phyloP scores from a whole-genome alignment of 805 yeast species.

The Suhomyces canberraensis region DNA sequence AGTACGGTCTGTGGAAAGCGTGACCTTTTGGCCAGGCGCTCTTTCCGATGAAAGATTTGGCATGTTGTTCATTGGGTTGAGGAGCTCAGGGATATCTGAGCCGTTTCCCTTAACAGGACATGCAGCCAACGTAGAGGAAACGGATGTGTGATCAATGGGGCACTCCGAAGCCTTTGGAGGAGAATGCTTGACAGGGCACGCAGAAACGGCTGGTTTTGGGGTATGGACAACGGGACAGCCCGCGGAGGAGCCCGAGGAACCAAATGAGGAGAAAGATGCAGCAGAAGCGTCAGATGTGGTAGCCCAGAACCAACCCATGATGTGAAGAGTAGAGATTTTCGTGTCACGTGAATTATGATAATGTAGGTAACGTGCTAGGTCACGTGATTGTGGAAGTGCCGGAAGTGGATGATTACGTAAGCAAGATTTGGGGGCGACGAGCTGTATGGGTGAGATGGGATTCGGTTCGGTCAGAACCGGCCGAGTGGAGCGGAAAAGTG shows the following conservation, averaged over 20 bases:
- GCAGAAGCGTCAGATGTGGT: slow-evolving; percentile 19
- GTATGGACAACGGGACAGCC: slow-evolving; percentile 39
- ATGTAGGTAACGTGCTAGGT: neutral
- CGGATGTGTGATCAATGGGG: slow-evolving; percentile 29
- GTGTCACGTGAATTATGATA: neutral
- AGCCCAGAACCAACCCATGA: slow-evolving; percentile 94
- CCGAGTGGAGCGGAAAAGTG: no score
- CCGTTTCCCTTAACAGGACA: slow-evolving; percentile 40
- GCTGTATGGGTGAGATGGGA: no score
- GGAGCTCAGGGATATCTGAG: no score
- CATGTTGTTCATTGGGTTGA: slow-evolving; percentile 89
- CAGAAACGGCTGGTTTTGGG: slow-evolving; percentile 25
- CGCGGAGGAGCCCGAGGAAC: slow-evolving; percentile 5
- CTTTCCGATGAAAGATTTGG: slow-evolving; percentile 68
- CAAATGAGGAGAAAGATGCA: no score
- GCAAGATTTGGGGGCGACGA: no score
- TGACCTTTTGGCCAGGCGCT: slow-evolving; percentile 77
- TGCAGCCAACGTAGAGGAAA: slow-evolving; percentile 18
- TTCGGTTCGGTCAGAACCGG: no score
- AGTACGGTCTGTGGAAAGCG: slow-evolving; percentile 80
- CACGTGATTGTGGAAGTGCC: neutral
- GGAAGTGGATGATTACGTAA: no score
- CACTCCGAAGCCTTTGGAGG: slow-evolving; percentile 23
- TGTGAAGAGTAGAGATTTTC: slow-evolving; percentile 3
- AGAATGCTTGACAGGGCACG: slow-evolving; percentile 33